These are phyloP conservation scores for Phaeophleospora eucalypticola DNA, from an alignment of 2,329 filamentous ascomycete species.

Conservation along the genomic window DNA sequence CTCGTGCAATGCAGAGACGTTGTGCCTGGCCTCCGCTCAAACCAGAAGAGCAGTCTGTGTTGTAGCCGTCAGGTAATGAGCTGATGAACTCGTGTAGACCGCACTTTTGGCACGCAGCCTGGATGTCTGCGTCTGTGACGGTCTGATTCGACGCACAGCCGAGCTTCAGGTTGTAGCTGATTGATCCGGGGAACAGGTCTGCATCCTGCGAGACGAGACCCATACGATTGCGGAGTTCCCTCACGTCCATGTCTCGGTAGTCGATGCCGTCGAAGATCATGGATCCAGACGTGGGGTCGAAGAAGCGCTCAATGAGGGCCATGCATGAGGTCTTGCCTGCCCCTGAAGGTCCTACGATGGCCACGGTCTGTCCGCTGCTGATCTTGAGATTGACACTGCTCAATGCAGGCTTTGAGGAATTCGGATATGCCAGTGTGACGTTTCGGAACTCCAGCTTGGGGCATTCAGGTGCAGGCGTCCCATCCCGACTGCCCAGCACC, in stretches of 20 bases:
- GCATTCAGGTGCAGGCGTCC: neutral
- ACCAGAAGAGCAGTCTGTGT: slow-evolving; percentile 39
- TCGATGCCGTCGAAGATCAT: slow-evolving; percentile 42
- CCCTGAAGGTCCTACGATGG: slow-evolving; percentile 44
- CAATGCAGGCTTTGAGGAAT: slow-evolving; percentile 40
- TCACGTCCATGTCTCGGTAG: slow-evolving; percentile 37
- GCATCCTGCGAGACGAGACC: slow-evolving; percentile 45
- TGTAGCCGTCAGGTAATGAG: slow-evolving; percentile 45
- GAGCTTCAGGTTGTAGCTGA: slow-evolving; percentile 43
- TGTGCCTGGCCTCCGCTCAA: slow-evolving; percentile 47
- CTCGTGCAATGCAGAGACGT: slow-evolving; percentile 44
- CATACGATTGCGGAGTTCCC: slow-evolving; percentile 36
- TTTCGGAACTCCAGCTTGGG: slow-evolving; percentile 30
- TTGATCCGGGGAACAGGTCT: slow-evolving; percentile 43
- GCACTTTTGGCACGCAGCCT: slow-evolving; percentile 39
- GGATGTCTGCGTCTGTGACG: slow-evolving; percentile 28
- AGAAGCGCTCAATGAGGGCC: slow-evolving; percentile 46
- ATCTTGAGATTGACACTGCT: slow-evolving; percentile 47
- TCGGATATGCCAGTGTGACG: slow-evolving; percentile 39
- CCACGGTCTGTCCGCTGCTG: slow-evolving; percentile 50
- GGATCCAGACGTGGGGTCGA: slow-evolving; percentile 38
- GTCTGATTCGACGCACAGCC: slow-evolving; percentile 29
- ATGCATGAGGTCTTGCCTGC: slow-evolving; percentile 46
- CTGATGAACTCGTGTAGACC: slow-evolving; percentile 47
- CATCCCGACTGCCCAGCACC: neutral